These are phyloP conservation scores for Agarophyton chilense DNA, from an alignment of 23 red algal species.

Conservation along the genomic window DNA sequence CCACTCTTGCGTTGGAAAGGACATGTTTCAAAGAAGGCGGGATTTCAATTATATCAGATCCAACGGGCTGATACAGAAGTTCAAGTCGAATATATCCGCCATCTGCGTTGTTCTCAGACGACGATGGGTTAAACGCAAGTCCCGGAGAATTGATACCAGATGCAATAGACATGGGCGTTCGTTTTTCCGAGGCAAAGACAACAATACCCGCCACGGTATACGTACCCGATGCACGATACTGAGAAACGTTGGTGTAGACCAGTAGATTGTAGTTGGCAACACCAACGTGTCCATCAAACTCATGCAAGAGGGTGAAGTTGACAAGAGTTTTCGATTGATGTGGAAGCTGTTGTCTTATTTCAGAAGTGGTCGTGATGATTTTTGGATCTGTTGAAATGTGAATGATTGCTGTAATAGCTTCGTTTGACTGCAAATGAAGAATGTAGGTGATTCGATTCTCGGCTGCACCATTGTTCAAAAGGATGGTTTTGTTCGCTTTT, in stretches of 20 bases:
- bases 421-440: neutral
- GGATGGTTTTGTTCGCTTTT: neutral
- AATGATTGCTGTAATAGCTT: conserved; percentile 11
- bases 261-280: conserved; percentile 1
- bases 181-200: neutral
- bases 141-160: conserved; percentile 29
- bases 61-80: conserved; percentile 4
- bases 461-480: conserved; percentile 8
- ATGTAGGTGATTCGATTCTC: conserved; percentile 23
- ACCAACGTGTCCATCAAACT: conserved; percentile 15
- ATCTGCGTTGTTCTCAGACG: neutral
- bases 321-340: neutral
- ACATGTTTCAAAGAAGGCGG: neutral
- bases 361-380: conserved; percentile 4
- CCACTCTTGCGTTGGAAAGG: neutral
- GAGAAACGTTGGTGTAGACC: neutral
- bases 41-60: neutral
- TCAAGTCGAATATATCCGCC: neutral
- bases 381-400: conserved; percentile 8
- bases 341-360: neutral
- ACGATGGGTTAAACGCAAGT: neutral
- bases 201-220: conserved; percentile 21
- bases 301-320: conserved; percentile 10
- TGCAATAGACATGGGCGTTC: neutral
- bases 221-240: neutral